Evolutionary conservation across 2,329 filamentous ascomycete genomes (phyloP).

Genomic region (Calycina herbarum): DNA sequence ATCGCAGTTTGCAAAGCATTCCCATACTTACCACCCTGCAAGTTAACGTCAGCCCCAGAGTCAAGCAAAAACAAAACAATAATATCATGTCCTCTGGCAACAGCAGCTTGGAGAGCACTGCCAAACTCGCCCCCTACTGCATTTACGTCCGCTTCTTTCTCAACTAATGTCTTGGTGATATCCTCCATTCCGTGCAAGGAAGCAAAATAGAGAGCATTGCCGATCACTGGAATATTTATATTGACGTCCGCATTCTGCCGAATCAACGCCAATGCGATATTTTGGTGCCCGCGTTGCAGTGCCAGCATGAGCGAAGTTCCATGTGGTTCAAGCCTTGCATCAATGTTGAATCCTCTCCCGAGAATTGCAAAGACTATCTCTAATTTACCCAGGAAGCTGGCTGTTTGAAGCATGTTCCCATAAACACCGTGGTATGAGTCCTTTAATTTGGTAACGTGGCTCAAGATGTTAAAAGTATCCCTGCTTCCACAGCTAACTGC

Average conservation of each 20-base stretch:
- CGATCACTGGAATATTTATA: background rate
- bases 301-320: background rate
- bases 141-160: background rate
- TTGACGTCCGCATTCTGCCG: background rate
- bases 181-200: background rate
- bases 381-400: background rate
- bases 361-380: background rate
- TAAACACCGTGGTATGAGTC: background rate
- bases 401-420: background rate
- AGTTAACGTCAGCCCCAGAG: background rate
- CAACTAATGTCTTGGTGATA: background rate
- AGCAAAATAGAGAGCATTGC: background rate
- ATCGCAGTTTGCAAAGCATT: background rate
- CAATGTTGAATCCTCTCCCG: too few relatives aligned
- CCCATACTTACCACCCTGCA: background rate
- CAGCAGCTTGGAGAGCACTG: too few relatives aligned
- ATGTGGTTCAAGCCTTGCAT: background rate
- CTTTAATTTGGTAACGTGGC: too few relatives aligned
- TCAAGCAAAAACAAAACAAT: background rate
- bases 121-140: background rate
- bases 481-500: too few relatives aligned
- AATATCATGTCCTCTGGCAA: background rate
- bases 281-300: background rate
- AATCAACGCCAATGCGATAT: background rate
- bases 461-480: too few relatives aligned